These are phyloP conservation scores for Tilletia horrida DNA, from an alignment of 1,284 basidiomycete genomes.

Conservation along the genomic window DNA sequence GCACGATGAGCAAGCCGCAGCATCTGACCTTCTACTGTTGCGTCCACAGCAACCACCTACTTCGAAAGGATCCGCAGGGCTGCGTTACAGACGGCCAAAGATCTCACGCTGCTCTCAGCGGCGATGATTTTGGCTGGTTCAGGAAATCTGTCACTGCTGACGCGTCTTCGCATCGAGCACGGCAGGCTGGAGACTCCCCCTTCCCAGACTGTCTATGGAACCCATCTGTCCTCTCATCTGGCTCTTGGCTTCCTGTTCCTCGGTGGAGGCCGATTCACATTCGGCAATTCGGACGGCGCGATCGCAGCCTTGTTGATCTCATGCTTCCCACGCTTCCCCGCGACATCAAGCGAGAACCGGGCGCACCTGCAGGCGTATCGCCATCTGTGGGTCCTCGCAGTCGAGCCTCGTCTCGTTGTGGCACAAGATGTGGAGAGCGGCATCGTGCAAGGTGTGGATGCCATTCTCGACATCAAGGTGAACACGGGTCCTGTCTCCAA, in stretches of 20 bases:
- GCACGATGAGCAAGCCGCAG: neutral
- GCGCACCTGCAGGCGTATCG: conserved; percentile 87
- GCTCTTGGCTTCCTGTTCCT: conserved; percentile 89
- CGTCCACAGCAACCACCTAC: conserved; percentile 22
- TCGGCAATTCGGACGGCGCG: conserved; percentile 85
- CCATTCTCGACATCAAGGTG: neutral
- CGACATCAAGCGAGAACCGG: conserved; percentile 77
- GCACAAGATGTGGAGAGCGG: conserved; percentile 60
- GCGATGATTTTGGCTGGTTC: conserved; percentile 96
- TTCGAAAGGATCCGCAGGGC: conserved; percentile 58
- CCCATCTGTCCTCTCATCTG: conserved; percentile 85
- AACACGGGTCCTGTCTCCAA: too few relatives aligned
- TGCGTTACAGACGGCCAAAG: conserved; percentile 84
- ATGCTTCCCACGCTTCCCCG: conserved; percentile 81
- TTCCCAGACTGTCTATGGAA: conserved; percentile 64
- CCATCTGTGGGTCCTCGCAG: conserved; percentile 91
- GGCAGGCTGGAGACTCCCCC: conserved; percentile 67
- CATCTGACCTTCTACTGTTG: neutral
- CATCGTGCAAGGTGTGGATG: conserved; percentile 27
- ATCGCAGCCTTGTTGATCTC: conserved; percentile 84
- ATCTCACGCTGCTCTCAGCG: conserved; percentile 80
- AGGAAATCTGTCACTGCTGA: conserved; percentile 83
- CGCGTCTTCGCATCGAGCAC: conserved; percentile 82
- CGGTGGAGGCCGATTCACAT: conserved; percentile 84
- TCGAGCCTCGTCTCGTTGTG: conserved; percentile 80